Conservation (phyloP, 176 grass and related monocot species). For the Zea mays region DNA sequence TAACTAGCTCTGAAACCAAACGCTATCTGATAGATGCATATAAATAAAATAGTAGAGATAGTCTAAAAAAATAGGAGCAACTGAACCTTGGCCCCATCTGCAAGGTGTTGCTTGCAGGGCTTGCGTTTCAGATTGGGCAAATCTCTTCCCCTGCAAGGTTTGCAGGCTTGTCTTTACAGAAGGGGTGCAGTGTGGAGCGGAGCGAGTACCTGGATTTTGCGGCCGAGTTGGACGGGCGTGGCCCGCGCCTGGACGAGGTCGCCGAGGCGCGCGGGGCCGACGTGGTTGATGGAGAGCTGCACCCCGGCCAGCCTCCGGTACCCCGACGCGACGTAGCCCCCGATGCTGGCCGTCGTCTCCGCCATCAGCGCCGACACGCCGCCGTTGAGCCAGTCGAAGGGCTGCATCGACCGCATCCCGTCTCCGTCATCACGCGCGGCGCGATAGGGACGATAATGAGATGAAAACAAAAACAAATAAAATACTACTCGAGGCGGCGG, state of each 20-base stretch:
- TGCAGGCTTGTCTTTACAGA: neutral
- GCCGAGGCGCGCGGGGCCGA: conserved; percentile 64
- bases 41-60: no score
- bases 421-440: neutral
- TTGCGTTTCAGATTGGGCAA: no score
- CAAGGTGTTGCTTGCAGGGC: no score
- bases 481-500: no score
- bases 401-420: conserved; percentile 25
- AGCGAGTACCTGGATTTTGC: conserved; percentile 57
- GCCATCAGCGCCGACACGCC: conserved; percentile 80
- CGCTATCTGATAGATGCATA: no score
- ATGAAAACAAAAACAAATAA: neutral
- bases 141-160: no score
- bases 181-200: neutral
- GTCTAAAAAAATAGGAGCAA: no score
- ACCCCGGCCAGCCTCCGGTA: conserved; percentile 65
- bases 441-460: neutral
- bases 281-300: conserved; percentile 81
- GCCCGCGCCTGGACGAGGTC: conserved; percentile 59
- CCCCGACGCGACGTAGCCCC: conserved; percentile 56
- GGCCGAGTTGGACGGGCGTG: conserved; percentile 58
- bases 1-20: no score
- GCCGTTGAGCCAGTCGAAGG: conserved; percentile 75
- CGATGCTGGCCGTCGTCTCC: conserved; percentile 67
- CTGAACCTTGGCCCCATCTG: no score